Base-by-base conservation (phyloP, 2,329 filamentous ascomycete genomes). In the Bretziella fagacearum region DNA sequence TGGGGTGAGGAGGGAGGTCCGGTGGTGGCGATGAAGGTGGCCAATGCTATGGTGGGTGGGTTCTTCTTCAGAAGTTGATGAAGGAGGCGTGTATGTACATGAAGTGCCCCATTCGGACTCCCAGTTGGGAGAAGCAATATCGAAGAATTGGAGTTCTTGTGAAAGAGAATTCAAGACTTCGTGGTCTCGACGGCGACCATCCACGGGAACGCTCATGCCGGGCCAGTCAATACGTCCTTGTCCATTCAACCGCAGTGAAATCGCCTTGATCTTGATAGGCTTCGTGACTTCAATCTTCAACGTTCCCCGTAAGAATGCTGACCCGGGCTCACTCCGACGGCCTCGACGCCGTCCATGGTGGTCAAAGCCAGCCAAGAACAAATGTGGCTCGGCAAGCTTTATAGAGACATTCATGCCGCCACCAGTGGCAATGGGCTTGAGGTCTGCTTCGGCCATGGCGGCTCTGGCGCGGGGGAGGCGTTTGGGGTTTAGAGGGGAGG, bases 211-310 rank as follows among this genome's bases (percentile, higher is more conserved):
- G 25, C 96, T 91, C 44, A 86, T 85, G 65, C 96, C 91, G 13
- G 91, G 89, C 91, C 91, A 98, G 58, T 94, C 86, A 1, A 91
- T 96, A 53, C 81, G 75, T 2, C 86, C 84, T 58, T 78, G 81
- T 25, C 89, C 91, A 33, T 79, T 74, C 55, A 98, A 83, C 56
- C 84, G 89, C 45, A 98, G 68, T 4, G 82, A 86, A 20, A 98
- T 74, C 3, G 84, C 81, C 66, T 94, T 95, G 54, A 98, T 79
- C 63, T 98, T 98, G 40, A 86, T 77, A 53, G 84, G 82, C 59
- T 96, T 96, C 39, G 82, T 79, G 10, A 96, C 74, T 51, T 80
- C 80, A 32, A 98, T 60, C 56, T 84, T 80, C 48, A 98, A 63
- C 54, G 79, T 86, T 15, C 91, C 91, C 48, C 91, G 74, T 11